Evolutionary conservation across 2,329 filamentous ascomycete genomes (phyloP).

Genomic region (Cercospora canescens): DNA sequence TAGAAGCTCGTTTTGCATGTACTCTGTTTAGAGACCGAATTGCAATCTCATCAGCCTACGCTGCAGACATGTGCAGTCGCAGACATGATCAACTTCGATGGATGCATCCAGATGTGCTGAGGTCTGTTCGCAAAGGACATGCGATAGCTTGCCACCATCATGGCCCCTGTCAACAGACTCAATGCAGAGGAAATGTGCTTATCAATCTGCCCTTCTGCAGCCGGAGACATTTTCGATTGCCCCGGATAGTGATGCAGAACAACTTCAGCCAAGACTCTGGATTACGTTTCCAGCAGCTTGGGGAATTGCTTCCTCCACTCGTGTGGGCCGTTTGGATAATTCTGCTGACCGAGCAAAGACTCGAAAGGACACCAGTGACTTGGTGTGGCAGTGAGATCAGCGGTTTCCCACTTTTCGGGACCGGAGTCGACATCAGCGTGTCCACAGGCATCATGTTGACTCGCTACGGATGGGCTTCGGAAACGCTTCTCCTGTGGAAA

Average conservation of each 20-base stretch:
- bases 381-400: neutral
- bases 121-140: no score
- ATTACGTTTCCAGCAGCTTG: neutral
- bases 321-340: neutral
- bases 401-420: neutral
- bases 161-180: no score
- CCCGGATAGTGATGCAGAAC: neutral
- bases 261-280: neutral
- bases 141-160: no score
- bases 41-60: no score
- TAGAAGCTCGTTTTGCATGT: no score
- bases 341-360: neutral
- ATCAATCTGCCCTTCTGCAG: neutral
- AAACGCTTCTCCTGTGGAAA: neutral
- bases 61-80: no score
- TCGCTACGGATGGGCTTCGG: neutral
- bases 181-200: neutral
- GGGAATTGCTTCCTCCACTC: neutral
- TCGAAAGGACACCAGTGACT: neutral
- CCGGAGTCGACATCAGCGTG: neutral
- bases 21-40: no score
- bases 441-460: neutral
- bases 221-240: neutral
- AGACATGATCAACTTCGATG: no score
- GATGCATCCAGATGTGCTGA: no score